phyloP scores from a whole-genome alignment of 1,139 yeast genomes.

The Candida anutae region DNA sequence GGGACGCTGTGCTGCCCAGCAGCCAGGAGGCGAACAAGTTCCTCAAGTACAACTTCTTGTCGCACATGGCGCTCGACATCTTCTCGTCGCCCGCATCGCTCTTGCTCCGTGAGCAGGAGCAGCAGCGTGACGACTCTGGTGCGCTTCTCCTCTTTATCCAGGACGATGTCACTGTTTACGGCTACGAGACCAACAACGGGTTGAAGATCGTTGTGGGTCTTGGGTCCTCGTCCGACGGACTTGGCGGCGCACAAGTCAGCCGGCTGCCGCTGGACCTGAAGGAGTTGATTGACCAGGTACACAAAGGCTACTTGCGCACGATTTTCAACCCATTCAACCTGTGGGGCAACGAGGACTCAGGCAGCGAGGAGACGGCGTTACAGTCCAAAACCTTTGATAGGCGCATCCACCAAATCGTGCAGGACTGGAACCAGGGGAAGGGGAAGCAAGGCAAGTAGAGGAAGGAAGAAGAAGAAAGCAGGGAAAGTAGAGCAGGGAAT shows the following conservation, averaged over 20 bases:
- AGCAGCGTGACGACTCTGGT: slow-evolving; percentile 16
- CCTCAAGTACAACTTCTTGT: slow-evolving; percentile 52
- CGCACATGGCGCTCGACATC: slow-evolving; percentile 62
- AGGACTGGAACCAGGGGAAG: too few relatives aligned
- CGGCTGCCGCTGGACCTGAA: neutral
- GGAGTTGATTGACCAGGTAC: slow-evolving; percentile 34
- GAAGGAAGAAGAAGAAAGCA: too few relatives aligned
- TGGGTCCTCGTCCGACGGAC: neutral
- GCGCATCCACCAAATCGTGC: slow-evolving; percentile 26
- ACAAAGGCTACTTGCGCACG: slow-evolving; percentile 41
- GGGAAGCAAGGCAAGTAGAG: too few relatives aligned
- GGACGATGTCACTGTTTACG: slow-evolving; percentile 55
- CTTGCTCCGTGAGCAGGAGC: slow-evolving; percentile 31
- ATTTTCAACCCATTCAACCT: slow-evolving; percentile 52
- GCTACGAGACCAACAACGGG: slow-evolving; percentile 55
- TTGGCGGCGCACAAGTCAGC: slow-evolving; percentile 1
- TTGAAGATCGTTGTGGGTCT: slow-evolving; percentile 50
- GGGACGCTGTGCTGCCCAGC: slow-evolving; percentile 7
- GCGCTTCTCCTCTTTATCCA: slow-evolving; percentile 47
- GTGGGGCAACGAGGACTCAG: slow-evolving; percentile 14
- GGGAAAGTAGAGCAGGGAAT: too few relatives aligned
- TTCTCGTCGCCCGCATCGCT: slow-evolving; percentile 47
- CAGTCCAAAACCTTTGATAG: slow-evolving; percentile 32
- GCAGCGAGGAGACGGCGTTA: too few relatives aligned
- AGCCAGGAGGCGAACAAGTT: slow-evolving; percentile 31